Evolutionary conservation across 352 stramenopile genomes (phyloP).

Genomic region (Plasmopara halstedii): DNA sequence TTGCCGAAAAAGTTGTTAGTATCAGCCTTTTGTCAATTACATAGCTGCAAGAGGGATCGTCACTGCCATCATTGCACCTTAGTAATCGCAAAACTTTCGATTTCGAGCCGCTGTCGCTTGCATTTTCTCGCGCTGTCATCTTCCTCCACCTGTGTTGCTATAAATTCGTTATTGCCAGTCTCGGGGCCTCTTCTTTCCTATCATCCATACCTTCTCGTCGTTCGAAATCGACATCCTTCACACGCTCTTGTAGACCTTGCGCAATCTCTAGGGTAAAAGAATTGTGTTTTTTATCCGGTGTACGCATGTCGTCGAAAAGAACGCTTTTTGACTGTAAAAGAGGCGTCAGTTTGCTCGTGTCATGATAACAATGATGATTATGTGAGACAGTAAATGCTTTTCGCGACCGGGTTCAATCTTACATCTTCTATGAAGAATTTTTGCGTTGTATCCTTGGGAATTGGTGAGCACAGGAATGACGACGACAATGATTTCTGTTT

Average conservation of each 20-base stretch:
- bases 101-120: conserved; percentile 51
- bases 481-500: conserved; percentile 28
- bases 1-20: background rate
- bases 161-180: conserved; percentile 2
- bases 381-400: no score
- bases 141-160: conserved; percentile 22
- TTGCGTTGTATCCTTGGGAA: conserved; percentile 51
- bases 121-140: conserved; percentile 19
- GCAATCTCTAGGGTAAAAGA: conserved; percentile 12
- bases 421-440: conserved; percentile 43
- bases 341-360: background rate
- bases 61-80: conserved; percentile 29
- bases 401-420: conserved; percentile 20
- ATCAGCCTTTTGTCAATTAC: background rate
- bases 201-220: conserved; percentile 23
- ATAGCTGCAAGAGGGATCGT: background rate
- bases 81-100: conserved; percentile 44
- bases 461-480: conserved; percentile 63
- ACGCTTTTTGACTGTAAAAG: conserved; percentile 11
- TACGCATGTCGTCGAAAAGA: conserved; percentile 36
- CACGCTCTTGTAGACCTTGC: conserved; percentile 25
- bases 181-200: no score
- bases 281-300: conserved; percentile 10
- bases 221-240: conserved; percentile 24
- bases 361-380: no score